phyloP scores from a whole-genome alignment of 352 stramenopile species.

The Globisporangium rhizosaccharum region DNA sequence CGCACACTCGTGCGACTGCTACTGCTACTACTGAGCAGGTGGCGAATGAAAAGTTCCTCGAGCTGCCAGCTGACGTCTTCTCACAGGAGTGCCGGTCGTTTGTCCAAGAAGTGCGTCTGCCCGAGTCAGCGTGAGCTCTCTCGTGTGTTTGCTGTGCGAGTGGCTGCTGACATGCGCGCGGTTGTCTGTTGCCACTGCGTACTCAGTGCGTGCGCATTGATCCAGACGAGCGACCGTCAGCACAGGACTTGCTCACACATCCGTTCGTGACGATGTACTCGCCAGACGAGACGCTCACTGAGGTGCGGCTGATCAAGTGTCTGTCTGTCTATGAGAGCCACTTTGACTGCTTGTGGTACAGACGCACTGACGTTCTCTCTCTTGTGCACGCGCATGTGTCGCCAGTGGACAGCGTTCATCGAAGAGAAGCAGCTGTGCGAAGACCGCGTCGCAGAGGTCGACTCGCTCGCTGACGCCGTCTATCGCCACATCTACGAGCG shows the following conservation, averaged over 20 bases:
- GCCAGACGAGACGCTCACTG: slow-evolving; percentile 52
- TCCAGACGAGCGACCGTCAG: slow-evolving; percentile 53
- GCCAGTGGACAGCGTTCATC: slow-evolving; percentile 63
- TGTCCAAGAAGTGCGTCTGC: slow-evolving; percentile 41
- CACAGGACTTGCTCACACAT: slow-evolving; percentile 60
- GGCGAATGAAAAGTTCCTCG: slow-evolving; percentile 69
- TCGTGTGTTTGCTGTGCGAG: background rate
- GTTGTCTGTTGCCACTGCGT: background rate
- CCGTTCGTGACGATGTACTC: slow-evolving; percentile 69
- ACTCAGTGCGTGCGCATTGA: slow-evolving; percentile 61
- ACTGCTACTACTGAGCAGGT: slow-evolving; percentile 27
- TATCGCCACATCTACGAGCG: slow-evolving; percentile 78
- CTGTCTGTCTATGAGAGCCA: background rate
- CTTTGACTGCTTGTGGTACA: no score
- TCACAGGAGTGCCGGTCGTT: slow-evolving; percentile 71
- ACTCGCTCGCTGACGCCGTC: slow-evolving; percentile 65
- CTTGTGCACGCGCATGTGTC: background rate
- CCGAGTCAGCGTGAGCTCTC: background rate
- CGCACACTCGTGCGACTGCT: background rate
- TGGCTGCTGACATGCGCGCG: background rate
- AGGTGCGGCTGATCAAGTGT: slow-evolving; percentile 26
- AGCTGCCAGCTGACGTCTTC: slow-evolving; percentile 56
- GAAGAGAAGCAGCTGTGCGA: slow-evolving; percentile 52
- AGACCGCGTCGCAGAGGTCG: slow-evolving; percentile 47
- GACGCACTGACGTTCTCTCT: background rate